Evolutionary conservation across 257 asterid species (phyloP).

Genomic region (Penstemon barbatus): DNA sequence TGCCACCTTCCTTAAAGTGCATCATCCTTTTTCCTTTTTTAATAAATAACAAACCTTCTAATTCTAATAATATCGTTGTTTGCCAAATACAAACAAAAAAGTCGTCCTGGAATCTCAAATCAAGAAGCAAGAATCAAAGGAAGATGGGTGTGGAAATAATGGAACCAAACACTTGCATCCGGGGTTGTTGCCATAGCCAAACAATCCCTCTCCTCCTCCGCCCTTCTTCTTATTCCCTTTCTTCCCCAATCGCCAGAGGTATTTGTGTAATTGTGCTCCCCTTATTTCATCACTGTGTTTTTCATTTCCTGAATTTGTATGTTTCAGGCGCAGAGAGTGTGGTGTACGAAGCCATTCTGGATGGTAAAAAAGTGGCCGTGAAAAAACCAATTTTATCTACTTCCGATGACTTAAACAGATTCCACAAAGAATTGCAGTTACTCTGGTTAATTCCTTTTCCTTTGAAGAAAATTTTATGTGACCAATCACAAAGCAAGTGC

Average conservation of each 20-base stretch:
- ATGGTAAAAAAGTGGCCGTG: constrained; percentile 72
- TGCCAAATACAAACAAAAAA: no score
- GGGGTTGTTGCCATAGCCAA: constrained; percentile 89
- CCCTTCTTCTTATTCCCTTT: constrained; percentile 67
- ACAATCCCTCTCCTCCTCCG: constrained; percentile 82
- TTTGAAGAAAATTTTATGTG: not conserved
- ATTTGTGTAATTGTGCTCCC: not conserved
- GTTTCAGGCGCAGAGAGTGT: constrained; percentile 85
- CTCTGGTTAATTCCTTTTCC: constrained; percentile 38
- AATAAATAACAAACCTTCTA: not conserved
- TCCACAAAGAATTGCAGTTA: constrained; percentile 79
- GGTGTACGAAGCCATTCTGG: constrained; percentile 68
- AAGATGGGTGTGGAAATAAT: constrained; percentile 58
- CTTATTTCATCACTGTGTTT: constrained; percentile 10
- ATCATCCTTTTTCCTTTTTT: no score
- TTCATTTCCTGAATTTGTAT: not conserved
- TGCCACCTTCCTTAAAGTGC: no score
- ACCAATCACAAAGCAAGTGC: no score
- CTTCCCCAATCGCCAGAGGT: constrained; percentile 86
- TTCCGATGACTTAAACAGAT: constrained; percentile 68
- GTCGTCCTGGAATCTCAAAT: no score
- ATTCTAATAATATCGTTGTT: no score
- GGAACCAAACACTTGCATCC: constrained; percentile 77
- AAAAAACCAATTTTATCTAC: constrained; percentile 85
- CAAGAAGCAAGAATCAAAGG: constrained; percentile 2